Evolutionary conservation across 495 filamentous ascomycete species (phyloP).

Genomic region (Pseudotulostoma volvatum): DNA sequence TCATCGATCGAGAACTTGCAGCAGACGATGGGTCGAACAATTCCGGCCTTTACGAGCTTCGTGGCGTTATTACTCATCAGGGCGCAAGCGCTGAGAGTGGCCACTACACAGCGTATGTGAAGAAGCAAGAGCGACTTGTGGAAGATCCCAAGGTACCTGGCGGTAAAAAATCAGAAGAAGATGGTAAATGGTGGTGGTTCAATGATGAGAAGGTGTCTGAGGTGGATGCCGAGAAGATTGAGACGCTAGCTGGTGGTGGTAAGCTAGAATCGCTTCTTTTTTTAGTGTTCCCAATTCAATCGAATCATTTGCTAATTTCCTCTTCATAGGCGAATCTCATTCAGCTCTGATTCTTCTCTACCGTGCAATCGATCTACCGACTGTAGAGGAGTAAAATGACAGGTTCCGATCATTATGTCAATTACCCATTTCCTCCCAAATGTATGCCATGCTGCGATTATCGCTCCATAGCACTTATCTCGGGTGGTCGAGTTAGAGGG

Average conservation of each 20-base stretch:
- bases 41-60: slow-evolving; percentile 84
- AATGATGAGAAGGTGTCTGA: slow-evolving; percentile 96
- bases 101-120: slow-evolving; percentile 94
- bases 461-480: too few species aligned
- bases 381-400: slow-evolving; percentile 25
- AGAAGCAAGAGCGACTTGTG: slow-evolving; percentile 52
- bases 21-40: slow-evolving; percentile 73
- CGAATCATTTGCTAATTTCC: too few species aligned
- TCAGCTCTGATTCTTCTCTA: slow-evolving; percentile 89
- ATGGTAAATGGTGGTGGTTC: slow-evolving; percentile 99
- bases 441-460: too few species aligned
- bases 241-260: slow-evolving; percentile 79
- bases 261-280: too few species aligned
- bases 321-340: slow-evolving; percentile 58
- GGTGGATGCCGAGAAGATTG: slow-evolving; percentile 81
- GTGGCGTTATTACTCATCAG: slow-evolving; percentile 94
- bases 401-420: too few species aligned
- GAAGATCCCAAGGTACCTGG: slow-evolving; percentile 37
- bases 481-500: too few species aligned
- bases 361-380: slow-evolving; percentile 56
- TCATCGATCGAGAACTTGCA: slow-evolving; percentile 54
- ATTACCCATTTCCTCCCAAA: too few species aligned
- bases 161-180: slow-evolving; percentile 58
- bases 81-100: slow-evolving; percentile 93
- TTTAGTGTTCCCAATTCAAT: too few species aligned